These are phyloP conservation scores for Lactuca sativa DNA, from an alignment of 129 eudicot genomes.

Conservation along the genomic window DNA sequence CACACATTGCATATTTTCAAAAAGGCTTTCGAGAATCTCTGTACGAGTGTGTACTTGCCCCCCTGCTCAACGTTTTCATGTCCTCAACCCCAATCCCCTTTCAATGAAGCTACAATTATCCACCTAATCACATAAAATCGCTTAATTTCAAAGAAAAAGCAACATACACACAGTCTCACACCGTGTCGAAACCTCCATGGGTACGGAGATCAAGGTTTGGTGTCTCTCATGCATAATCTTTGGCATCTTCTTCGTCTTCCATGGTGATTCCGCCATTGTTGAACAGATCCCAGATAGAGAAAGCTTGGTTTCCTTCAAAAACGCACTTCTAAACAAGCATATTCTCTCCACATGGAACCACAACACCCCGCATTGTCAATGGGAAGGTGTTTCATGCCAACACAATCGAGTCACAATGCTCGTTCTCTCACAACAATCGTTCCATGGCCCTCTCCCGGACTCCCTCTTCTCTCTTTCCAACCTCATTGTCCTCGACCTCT, in stretches of 20 bases:
- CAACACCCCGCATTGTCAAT: slow-evolving; percentile 43
- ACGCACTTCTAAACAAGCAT: slow-evolving; percentile 42
- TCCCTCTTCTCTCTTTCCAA: slow-evolving; percentile 41
- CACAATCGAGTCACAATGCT: slow-evolving; percentile 43
- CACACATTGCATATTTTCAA: slow-evolving; percentile 10
- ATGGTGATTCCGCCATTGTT: slow-evolving; percentile 3
- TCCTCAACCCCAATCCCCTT: neutral
- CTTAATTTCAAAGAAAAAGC: neutral
- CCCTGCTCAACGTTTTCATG: neutral
- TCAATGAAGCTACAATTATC: slow-evolving; percentile 1
- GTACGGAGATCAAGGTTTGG: slow-evolving; percentile 7
- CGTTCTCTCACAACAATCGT: slow-evolving; percentile 34
- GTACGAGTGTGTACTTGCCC: slow-evolving; percentile 12
- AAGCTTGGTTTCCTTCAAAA: slow-evolving; percentile 45
- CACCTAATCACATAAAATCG: slow-evolving; percentile 14
- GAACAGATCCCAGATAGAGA: slow-evolving; percentile 26
- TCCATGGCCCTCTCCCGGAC: slow-evolving; percentile 37
- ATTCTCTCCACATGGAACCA: slow-evolving; percentile 50
- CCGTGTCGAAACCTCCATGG: neutral
- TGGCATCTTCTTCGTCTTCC: slow-evolving; percentile 4
- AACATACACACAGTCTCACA: neutral
- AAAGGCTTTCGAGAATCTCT: slow-evolving; percentile 17
- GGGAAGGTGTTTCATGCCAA: slow-evolving; percentile 58
- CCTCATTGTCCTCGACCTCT: slow-evolving; percentile 53
- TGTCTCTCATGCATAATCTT: neutral